Evolutionary conservation across 495 filamentous ascomycete species (phyloP), one percentile per base, ranked within the genome.

Genomic region (Neurospora terricola): DNA sequence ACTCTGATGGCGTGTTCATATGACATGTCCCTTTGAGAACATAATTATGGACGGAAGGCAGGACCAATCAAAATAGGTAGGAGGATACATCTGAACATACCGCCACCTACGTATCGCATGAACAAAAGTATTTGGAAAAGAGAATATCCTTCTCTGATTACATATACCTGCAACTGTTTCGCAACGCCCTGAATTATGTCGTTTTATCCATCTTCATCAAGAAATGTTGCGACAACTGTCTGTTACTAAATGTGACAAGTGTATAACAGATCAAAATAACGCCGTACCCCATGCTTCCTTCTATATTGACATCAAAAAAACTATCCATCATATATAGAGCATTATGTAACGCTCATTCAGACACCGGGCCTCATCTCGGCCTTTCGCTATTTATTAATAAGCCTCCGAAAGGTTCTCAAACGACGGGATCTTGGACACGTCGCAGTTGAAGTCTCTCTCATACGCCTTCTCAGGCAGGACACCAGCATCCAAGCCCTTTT

Each of bases 391-490:
- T 23, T 12, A 14, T 69, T 74, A 97, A 83, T 93, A 96, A 79
- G 84, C 86, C 82, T 97, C 94, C 38, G 89, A 85, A 71, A 91
- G 77, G 10, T 81, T 84, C 8, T 83, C 84, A 83, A 94, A 98
- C 80, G 88, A 89, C 8, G 94, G 93, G 8, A 96, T 84, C 34
- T 81, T n/a, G 37, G 78, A 81, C 71, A 83, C 75, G 8, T 88
- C 86, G 82, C 96, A 98, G 75, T 90, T 90, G 78, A 95, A 99
- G 21, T 84, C 81, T 72, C 91, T 86, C 38, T 90, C 84, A 79
- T 91, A 96, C 1, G 93, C 92, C 83, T 93, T 92, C 43, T 82
- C 78, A 11, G 96, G 96, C 82, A 98, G 82, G 70, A 93, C 95
- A 6, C 94, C 94, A 7, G 92, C 93, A 74, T 88, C 89, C 81